Evolutionary conservation across 2,329 filamentous ascomycete genomes (phyloP).

Genomic region (Dendryphion nanum): DNA sequence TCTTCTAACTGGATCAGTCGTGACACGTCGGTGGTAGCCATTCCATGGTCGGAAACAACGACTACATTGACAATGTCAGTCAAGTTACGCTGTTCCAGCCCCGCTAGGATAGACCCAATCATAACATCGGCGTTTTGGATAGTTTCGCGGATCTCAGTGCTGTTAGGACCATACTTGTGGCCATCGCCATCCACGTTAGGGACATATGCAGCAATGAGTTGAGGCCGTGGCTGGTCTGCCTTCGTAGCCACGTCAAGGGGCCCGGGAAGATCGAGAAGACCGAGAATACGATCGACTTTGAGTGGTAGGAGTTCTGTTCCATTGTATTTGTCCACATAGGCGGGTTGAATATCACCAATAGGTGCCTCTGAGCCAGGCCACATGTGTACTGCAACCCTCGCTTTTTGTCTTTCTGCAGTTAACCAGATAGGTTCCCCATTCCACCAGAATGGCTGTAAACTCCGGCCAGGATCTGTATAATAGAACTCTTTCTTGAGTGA

Average conservation of each 20-base stretch:
- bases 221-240: constrained; percentile 63
- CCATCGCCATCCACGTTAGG: constrained; percentile 87
- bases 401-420: constrained; percentile 79
- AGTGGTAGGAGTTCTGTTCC: constrained; percentile 68
- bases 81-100: constrained; percentile 77
- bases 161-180: constrained; percentile 89
- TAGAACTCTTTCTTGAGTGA: constrained; percentile 74
- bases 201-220: constrained; percentile 91
- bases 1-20: constrained; percentile 89
- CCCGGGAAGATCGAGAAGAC: constrained; percentile 81
- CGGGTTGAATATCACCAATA: constrained; percentile 71
- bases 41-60: constrained; percentile 96
- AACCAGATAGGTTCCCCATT: constrained; percentile 91
- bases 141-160: constrained; percentile 79
- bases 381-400: constrained; percentile 88
- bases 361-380: constrained; percentile 96
- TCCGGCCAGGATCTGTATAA: constrained; percentile 74
- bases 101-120: constrained; percentile 72
- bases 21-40: constrained; percentile 85
- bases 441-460: constrained; percentile 91
- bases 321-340: constrained; percentile 82
- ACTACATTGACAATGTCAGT: constrained; percentile 90
- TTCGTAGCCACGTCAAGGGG: constrained; percentile 56
- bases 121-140: constrained; percentile 80
- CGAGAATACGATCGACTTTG: constrained; percentile 78